phyloP scores from a whole-genome alignment of 306 rosid genomes.

The Vigna trinervia region DNA sequence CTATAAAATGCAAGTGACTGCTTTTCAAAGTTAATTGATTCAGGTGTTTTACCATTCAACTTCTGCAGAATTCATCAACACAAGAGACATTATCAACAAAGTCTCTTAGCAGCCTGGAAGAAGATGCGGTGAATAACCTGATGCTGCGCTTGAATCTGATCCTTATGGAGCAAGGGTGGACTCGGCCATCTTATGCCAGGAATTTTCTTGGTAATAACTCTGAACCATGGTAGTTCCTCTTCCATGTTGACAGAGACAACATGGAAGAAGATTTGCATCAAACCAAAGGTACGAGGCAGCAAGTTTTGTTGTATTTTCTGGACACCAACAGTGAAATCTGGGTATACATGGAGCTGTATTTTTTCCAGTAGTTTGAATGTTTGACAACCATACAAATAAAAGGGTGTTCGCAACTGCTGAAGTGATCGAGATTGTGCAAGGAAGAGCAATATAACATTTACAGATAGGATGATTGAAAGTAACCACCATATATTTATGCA shows the following conservation, averaged over 20 bases:
- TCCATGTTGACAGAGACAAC: conserved; percentile 23
- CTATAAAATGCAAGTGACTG: neutral
- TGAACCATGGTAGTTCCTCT: conserved; percentile 74
- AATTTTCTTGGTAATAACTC: conserved; percentile 73
- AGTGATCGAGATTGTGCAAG: conserved; percentile 21
- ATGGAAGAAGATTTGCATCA: conserved; percentile 3
- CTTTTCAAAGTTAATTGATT: conserved; percentile 29
- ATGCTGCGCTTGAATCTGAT: conserved; percentile 72
- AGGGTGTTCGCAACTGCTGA: conserved; percentile 15
- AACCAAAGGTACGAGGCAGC: neutral
- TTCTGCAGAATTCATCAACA: conserved; percentile 57
- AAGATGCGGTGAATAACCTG: conserved; percentile 72
- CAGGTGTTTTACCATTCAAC: conserved; percentile 5
- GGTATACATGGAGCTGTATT: conserved; percentile 22
- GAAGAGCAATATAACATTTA: conserved; percentile 2
- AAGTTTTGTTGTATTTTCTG: conserved; percentile 26
- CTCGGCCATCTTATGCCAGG: conserved; percentile 53
- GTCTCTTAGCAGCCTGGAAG: conserved; percentile 56
- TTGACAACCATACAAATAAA: conserved; percentile 14
- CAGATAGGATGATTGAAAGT: conserved; percentile 27
- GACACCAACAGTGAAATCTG: neutral
- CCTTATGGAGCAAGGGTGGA: conserved; percentile 85
- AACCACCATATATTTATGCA: conserved; percentile 16
- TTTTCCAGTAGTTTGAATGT: conserved; percentile 13
- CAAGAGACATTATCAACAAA: conserved; percentile 43